Base-by-base conservation (phyloP, 2,329 filamentous ascomycete genomes). In the Cladosporium sp. region DNA sequence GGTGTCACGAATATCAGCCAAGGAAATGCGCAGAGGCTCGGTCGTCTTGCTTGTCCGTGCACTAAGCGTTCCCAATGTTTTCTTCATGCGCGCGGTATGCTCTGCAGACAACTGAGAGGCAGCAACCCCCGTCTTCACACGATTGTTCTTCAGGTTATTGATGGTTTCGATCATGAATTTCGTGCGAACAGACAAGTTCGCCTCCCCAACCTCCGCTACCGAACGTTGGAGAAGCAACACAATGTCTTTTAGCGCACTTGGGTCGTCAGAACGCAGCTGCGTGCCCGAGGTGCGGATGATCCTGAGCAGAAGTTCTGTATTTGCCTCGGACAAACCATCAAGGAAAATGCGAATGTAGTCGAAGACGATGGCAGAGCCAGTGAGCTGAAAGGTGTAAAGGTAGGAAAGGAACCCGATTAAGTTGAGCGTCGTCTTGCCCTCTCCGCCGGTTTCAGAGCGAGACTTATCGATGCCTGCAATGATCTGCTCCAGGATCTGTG, bases 151-250 rank as follows among this genome's bases (percentile, higher is more conserved):
- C 24, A 99, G 77, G 61, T 96, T 89, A 53, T 88, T 89, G 67
- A 99, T 96, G 1, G 87, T 93, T 63, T 97, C 92, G 45, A 99
- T 88, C 91, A 97, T 97, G 70, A 96, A 96, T 59, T 88, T 95
- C 1, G 92, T 96, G 50, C 93, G 84, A 8, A 91, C 88, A 1
- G 90, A 92, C 22, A 96, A 74, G 17, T 83, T 86, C 11, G 75
- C 74, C 61, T 88, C 82, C 4, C 86, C 88, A 30, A 79, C 73
- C 53, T 82, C 83, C 1, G 81, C 75, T 2, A 91, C 80, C 1
- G 85, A 82, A 18, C 85, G 83, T 57, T 89, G 88, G 52, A 97
- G 80, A 43, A 89, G 77, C 9, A 85, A 74, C 5, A 96, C 85
- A 55, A 99, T 93, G 55, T 95, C 89, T 66, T 95, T 96, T 43